A percentile compares a stretch with the other conserved stretches of the same genome.
phyloP scores from a whole-genome alignment of 1,139 yeast genomes.

The Candida smagusa region DNA sequence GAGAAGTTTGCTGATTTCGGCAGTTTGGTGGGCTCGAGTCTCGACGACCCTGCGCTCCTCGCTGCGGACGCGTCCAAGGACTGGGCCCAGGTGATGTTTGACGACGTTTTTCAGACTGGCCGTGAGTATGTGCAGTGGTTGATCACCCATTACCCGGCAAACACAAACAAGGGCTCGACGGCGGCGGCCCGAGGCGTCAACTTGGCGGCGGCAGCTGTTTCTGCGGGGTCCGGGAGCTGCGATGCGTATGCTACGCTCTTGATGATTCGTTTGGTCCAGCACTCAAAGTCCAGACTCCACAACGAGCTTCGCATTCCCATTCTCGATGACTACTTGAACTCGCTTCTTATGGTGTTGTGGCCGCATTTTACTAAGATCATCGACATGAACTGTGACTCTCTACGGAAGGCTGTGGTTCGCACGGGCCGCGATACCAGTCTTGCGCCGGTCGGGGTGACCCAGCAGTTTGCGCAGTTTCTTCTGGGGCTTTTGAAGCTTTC shows the following conservation, averaged over 20 bases:
- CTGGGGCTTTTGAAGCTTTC: conserved; percentile 68
- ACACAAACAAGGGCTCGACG: conserved; percentile 16
- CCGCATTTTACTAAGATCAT: conserved; percentile 77
- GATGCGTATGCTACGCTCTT: conserved; percentile 80
- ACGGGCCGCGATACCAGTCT: conserved; percentile 37
- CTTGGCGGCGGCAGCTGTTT: conserved; percentile 15
- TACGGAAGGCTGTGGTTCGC: conserved; percentile 43
- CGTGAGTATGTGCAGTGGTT: conserved; percentile 40
- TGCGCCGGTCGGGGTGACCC: conserved; percentile 62
- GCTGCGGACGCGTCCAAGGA: conserved; percentile 29
- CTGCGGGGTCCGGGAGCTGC: conserved; percentile 33
- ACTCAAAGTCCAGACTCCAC: conserved; percentile 60
- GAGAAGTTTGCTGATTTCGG: conserved; percentile 36
- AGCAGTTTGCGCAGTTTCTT: conserved; percentile 74
- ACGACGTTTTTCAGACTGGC: conserved; percentile 46
- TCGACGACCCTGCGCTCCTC: not conserved
- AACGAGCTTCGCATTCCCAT: conserved; percentile 66
- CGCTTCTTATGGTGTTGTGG: conserved; percentile 70
- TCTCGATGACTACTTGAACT: conserved; percentile 69
- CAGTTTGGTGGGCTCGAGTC: conserved; percentile 32
- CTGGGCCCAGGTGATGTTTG: conserved; percentile 52
- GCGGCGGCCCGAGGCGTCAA: conserved; percentile 10
- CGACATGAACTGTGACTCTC: conserved; percentile 71
- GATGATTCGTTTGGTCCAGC: conserved; percentile 71
- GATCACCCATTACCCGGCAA: conserved; percentile 26